These are phyloP conservation scores for Phytophthora pisi DNA, from an alignment of 352 stramenopile genomes.

Conservation along the genomic window DNA sequence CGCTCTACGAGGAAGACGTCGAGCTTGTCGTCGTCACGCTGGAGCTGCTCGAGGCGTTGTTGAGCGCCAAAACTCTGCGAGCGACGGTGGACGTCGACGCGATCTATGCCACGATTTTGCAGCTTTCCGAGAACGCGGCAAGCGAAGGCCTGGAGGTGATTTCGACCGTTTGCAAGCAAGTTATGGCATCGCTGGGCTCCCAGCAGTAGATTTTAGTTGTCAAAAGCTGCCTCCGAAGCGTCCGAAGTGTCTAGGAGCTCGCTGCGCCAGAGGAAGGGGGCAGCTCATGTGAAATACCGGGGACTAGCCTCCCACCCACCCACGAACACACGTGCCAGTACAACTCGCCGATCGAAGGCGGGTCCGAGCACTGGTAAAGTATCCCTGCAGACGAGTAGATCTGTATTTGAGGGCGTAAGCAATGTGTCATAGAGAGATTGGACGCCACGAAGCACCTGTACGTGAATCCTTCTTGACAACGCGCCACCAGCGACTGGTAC, in stretches of 20 bases:
- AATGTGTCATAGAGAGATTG: slow-evolving; percentile 31
- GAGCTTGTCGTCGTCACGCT: slow-evolving; percentile 61
- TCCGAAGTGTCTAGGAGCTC: slow-evolving; percentile 4
- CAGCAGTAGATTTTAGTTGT: slow-evolving; percentile 20
- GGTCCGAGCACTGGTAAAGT: slow-evolving; percentile 41
- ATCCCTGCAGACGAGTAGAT: slow-evolving; percentile 56
- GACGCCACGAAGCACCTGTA: slow-evolving; percentile 51
- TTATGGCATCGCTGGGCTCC: slow-evolving; percentile 35
- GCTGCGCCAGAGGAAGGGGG: slow-evolving; percentile 11
- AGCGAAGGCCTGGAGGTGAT: slow-evolving; percentile 54
- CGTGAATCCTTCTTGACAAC: slow-evolving; percentile 34
- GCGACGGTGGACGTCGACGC: slow-evolving; percentile 44
- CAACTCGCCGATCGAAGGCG: slow-evolving; percentile 43
- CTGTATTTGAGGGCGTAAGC: slow-evolving; percentile 48
- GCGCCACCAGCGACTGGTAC: slow-evolving; percentile 43
- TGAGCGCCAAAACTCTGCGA: slow-evolving; percentile 42
- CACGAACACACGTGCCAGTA: slow-evolving; percentile 66
- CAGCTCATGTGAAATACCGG: slow-evolving; percentile 16
- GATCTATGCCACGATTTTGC: slow-evolving; percentile 54
- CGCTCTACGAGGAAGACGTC: slow-evolving; percentile 69
- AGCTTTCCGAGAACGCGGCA: slow-evolving; percentile 51
- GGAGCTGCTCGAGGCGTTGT: slow-evolving; percentile 46
- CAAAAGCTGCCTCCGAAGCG: slow-evolving; percentile 1
- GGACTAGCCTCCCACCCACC: slow-evolving; percentile 39
- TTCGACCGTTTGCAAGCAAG: slow-evolving; percentile 40